Conservation (phyloP, 169 alveolate species). For the Condylostoma magnum region DNA sequence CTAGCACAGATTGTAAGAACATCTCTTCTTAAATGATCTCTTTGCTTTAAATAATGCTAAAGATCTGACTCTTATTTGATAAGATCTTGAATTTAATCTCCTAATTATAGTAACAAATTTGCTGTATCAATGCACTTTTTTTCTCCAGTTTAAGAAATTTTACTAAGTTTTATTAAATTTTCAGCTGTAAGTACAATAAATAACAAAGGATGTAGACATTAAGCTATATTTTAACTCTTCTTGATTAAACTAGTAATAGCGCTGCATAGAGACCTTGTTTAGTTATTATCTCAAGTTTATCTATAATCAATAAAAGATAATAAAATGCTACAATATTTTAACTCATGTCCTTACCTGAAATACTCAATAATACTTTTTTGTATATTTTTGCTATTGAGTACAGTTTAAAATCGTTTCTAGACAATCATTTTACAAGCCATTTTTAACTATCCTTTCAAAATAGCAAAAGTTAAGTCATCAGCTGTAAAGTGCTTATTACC, state of each 20-base stretch:
- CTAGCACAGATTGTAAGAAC: slow-evolving; percentile 46
- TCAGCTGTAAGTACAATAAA: slow-evolving; percentile 25
- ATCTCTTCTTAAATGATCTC: slow-evolving; percentile 44
- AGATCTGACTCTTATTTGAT: slow-evolving; percentile 46
- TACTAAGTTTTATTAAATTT: slow-evolving; percentile 37
- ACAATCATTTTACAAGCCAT: too few species aligned
- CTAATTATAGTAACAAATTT: slow-evolving; percentile 32
- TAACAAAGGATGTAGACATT: slow-evolving; percentile 15
- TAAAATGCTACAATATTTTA: too few species aligned
- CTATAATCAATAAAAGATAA: too few species aligned
- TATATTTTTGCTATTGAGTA: too few species aligned
- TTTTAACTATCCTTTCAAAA: too few species aligned
- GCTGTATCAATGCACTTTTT: slow-evolving; percentile 36
- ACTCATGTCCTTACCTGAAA: too few species aligned
- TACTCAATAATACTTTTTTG: too few species aligned
- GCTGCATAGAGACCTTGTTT: not conserved
- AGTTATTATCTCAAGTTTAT: too few species aligned
- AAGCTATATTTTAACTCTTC: slow-evolving; percentile 2
- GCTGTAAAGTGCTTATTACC: too few species aligned
- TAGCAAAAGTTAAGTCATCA: too few species aligned
- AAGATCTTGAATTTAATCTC: slow-evolving; percentile 47
- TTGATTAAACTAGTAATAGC: not conserved
- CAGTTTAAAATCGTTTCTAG: too few species aligned
- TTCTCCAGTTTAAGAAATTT: slow-evolving; percentile 28
- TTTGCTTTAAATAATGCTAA: slow-evolving; percentile 38